Base-by-base conservation (phyloP, 805 yeast genomes). In the Schwanniomyces pseudopolymorphus region DNA sequence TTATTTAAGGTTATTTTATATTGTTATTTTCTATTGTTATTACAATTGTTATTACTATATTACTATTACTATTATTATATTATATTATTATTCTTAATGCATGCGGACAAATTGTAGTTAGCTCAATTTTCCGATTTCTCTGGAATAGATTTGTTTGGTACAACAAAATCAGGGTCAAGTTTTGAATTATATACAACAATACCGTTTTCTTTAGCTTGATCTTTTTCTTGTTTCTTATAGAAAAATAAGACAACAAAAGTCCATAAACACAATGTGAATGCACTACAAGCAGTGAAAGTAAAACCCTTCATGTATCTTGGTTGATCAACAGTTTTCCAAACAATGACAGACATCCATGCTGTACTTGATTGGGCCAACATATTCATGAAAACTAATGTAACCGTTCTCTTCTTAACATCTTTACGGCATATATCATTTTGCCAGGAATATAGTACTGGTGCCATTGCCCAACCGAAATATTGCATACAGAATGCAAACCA, bases 401-500 rank as follows among this genome's bases (percentile, higher is more conserved):
- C 75, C 4, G 83, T 78, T 55, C 80, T 71, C 39, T 74, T 70
- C 44, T 78, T 74, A 5, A 77, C 78, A 55, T 80, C 83, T 44
- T 73, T 64, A 47, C 85, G 71, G 46, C 79, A 66, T 43, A 80
- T 72, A 57, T 80, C 85, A 54, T 75, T 76, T 44, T 76, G 75
- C 66, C 75, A 72, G 2, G 82, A 71, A 67, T 79, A 77, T 43
- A 79, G 61, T 43, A 80, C 80, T 1, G 84, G 81, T 1, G 83
- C 78, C 56, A 78, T 77, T 21, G 84, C 76, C 71, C 82, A 80
- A 10, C 80, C 75, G 61, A 79, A 77, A 56, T 79, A 80, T 10
- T 77, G 78, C 36, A 75, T 66, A 54, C 79, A 67, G 58, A 78
- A 81, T 0, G 80, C 85, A 65, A 72, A 78, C 84, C 85, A 80